Base-by-base conservation (phyloP, 257 asterid species). In the Ilex aquifolium region DNA sequence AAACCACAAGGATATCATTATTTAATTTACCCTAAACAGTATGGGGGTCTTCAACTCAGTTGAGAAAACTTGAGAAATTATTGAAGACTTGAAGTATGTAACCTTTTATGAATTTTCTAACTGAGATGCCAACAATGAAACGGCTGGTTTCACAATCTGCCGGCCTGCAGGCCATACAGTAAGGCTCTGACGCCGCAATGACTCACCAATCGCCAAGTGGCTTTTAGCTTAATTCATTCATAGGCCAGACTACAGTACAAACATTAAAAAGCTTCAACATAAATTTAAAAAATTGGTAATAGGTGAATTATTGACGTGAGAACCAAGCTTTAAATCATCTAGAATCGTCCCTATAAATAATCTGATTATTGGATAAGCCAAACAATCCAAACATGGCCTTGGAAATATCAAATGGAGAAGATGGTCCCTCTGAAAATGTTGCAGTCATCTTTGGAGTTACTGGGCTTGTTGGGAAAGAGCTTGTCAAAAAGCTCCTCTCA, bases 361-460 rank as follows among this genome's bases (percentile, higher is more conserved):
- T 40, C 17, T 14, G 17, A 12, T 21, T 14, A 27, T 13, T 42
- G 64, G 3, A 64, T 44, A 14, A 40, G 0, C 31, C 32, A 65
- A 58, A 6, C n/a, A 63, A 44, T 53, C 57, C 57, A 15, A 17
- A 14, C 12, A 79, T 79, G 86, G 78, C 69, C 69, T 56, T 68
- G 32, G 62, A 65, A 52, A 62, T 44, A 7, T 54, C 66, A 58
- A 55, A 51, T 9, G 44, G 11, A 53, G 74, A 53, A 64, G 55
- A 15, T 6, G 49, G 31, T 5, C 21, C 48, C 29, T 13, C 50
- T 39, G 65, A 54, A 44, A 57, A 51, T 53, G 88, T 80, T 12
- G 97, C 95, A 5, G 88, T 79, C 65, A 83, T 90, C 66, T 90
- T 85, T 61, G 97, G 97, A 56, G 91, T 78, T 44, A 80, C 92